Base-by-base conservation (phyloP, 2,329 filamentous ascomycete species). In the Colletotrichum higginsianum region DNA sequence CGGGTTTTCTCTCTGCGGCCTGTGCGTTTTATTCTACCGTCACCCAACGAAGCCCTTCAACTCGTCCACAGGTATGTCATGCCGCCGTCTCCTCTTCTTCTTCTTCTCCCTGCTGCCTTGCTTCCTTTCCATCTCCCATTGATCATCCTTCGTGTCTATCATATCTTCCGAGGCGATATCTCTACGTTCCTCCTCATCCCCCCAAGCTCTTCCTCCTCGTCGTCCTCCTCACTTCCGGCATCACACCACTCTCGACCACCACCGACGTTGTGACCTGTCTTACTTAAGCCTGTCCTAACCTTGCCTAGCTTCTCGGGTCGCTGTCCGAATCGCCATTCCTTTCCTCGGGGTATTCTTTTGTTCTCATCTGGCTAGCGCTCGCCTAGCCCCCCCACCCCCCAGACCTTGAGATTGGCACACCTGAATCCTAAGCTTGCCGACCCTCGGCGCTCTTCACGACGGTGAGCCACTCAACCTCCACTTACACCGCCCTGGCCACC, bases 401-500 rank as follows among this genome's bases (percentile, higher is more conserved):
- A 60, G 26, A 26, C 26, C 66, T 52, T 21, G 58, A 66, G 47
- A 52, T 67, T 71, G 68, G 68, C 68, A 57, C 64, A 71, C 68
- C 68, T 67, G 50, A 71, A 62, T 58, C 58, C 58, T 16, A 63
- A 55, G 50, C 68, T 52, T n/a, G 52, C 63, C 30, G 35, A 23
- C 50, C 47, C 47, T 50, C 42, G 12, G 47, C 23, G 44, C 52
- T 30, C 23, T 58, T 35, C 30, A 35, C 30, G 57, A 63, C 57
- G 44, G 64, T 62, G 57, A 63, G 64, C 68, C 57, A 67, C 42
- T 57, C 26, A 42, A 56, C 50, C 56, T 66, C 49, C 47, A 66
- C 67, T 66, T 67, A 58, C 65, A 67, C 52, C 57, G 64, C 68
- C 64, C 21, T 58, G 68, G 58, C 46, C 68, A 65, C 57, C 52